These are phyloP conservation scores for Yueomyces sp. DNA, from an alignment of 1,139 yeast genomes.

Conservation along the genomic window DNA sequence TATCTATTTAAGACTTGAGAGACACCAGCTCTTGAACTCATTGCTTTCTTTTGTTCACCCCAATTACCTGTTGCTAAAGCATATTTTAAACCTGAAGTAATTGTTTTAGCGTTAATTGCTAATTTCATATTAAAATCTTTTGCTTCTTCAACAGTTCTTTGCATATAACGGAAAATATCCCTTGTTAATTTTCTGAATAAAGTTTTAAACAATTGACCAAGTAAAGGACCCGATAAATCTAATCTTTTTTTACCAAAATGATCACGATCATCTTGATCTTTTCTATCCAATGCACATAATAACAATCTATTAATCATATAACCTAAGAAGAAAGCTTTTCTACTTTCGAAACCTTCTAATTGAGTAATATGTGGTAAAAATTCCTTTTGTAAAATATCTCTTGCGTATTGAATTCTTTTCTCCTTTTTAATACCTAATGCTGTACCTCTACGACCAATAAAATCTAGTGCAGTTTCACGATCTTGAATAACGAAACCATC, in stretches of 20 bases:
- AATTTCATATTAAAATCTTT: constrained; percentile 91
- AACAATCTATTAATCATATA: constrained; percentile 94
- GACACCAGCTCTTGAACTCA: constrained; percentile 98
- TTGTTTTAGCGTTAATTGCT: constrained; percentile 94
- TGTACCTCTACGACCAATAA: constrained; percentile 95
- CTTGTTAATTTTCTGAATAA: constrained; percentile 86
- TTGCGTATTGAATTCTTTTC: constrained; percentile 95
- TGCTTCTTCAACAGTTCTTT: constrained; percentile 95
- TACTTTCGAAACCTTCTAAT: constrained; percentile 90
- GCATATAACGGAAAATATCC: constrained; percentile 96
- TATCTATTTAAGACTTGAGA: constrained; percentile 97
- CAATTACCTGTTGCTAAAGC: constrained; percentile 98
- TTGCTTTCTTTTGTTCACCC: constrained; percentile 99
- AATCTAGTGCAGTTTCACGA: constrained; percentile 94
- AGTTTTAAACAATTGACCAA: constrained; percentile 90
- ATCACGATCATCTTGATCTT: constrained; percentile 98
- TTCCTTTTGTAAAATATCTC: constrained; percentile 91
- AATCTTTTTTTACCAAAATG: constrained; percentile 97
- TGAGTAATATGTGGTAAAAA: constrained; percentile 94
- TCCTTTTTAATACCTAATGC: constrained; percentile 90
- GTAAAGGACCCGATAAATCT: constrained; percentile 95
- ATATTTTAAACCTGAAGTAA: constrained; percentile 93
- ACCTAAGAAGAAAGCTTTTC: constrained; percentile 94
- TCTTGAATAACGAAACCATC: constrained; percentile 98
- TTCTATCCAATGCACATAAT: constrained; percentile 90